Evolutionary conservation across 192 early-diverging fungal species (phyloP).

Genomic region (Rhizophagus clarus): DNA sequence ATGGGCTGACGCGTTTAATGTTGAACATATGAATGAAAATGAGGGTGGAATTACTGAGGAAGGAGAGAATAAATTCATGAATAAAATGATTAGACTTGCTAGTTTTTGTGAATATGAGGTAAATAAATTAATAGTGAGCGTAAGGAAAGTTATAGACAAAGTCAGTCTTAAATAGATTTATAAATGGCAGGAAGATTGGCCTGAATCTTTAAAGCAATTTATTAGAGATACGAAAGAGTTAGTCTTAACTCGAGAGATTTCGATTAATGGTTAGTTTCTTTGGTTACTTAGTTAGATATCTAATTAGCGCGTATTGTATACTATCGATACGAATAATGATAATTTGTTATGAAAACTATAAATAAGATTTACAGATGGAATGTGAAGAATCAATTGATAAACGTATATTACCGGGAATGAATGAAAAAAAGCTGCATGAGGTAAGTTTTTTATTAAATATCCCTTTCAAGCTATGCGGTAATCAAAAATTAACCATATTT

Average conservation of each 20-base stretch:
- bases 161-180: background rate
- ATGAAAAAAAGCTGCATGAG: constrained; percentile 73
- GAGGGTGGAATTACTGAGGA: background rate
- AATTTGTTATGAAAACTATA: background rate
- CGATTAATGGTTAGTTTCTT: background rate
- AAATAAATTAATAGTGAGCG: background rate
- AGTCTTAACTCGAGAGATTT: background rate
- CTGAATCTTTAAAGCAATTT: background rate
- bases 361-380: background rate
- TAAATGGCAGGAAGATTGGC: background rate
- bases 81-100: background rate
- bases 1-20: background rate
- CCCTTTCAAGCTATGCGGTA: background rate
- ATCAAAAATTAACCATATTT: background rate
- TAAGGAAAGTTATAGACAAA: background rate
- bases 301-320: too few relatives aligned
- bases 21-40: background rate
- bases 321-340: background rate
- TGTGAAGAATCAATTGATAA: constrained; percentile 50
- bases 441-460: constrained; percentile 34
- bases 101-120: background rate
- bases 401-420: constrained; percentile 70
- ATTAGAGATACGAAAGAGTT: background rate
- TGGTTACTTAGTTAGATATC: too few relatives aligned
- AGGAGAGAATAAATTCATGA: background rate